Evolutionary conservation across 1,284 basidiomycete species (phyloP).

Genomic region (Hemileia vastatrix): DNA sequence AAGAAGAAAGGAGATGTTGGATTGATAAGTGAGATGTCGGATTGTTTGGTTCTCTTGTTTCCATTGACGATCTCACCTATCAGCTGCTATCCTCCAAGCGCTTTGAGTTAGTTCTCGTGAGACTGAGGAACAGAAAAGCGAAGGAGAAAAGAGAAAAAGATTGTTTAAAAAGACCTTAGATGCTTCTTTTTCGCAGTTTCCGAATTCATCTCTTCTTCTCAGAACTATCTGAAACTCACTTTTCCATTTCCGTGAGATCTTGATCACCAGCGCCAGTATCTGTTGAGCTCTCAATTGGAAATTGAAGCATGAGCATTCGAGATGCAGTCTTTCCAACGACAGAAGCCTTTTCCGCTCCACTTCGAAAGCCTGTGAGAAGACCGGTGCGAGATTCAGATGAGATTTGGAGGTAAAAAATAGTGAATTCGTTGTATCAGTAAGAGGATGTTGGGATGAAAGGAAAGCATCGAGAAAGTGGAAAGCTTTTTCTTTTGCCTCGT

Average conservation of each 20-base stretch:
- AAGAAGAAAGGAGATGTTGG: background rate
- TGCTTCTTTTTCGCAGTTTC: too few relatives aligned
- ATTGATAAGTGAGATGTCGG: background rate
- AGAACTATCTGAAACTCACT: conserved; percentile 4
- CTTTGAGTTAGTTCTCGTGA: conserved; percentile 26
- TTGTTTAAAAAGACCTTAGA: too few relatives aligned
- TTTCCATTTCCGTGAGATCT: too few relatives aligned
- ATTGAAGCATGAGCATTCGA: conserved; percentile 93
- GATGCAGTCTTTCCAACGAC: conserved; percentile 73
- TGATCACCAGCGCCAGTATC: conserved; percentile 71
- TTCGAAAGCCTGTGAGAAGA: conserved; percentile 61
- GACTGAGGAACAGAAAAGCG: conserved; percentile 14
- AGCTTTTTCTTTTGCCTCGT: too few relatives aligned
- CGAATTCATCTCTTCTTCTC: too few relatives aligned
- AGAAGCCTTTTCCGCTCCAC: conserved; percentile 71
- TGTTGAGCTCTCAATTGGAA: conserved; percentile 51
- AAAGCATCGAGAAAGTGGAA: background rate
- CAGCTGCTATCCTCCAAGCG: conserved; percentile 38
- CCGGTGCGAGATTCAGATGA: background rate
- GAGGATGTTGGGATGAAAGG: background rate
- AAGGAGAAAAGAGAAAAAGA: too few relatives aligned
- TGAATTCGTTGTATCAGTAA: too few relatives aligned
- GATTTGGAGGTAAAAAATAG: background rate
- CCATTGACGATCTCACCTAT: conserved; percentile 24
- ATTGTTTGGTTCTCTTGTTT: too few relatives aligned